Base-by-base conservation (phyloP, 2,329 filamentous ascomycete genomes). In the Aspergillus vadensis region DNA sequence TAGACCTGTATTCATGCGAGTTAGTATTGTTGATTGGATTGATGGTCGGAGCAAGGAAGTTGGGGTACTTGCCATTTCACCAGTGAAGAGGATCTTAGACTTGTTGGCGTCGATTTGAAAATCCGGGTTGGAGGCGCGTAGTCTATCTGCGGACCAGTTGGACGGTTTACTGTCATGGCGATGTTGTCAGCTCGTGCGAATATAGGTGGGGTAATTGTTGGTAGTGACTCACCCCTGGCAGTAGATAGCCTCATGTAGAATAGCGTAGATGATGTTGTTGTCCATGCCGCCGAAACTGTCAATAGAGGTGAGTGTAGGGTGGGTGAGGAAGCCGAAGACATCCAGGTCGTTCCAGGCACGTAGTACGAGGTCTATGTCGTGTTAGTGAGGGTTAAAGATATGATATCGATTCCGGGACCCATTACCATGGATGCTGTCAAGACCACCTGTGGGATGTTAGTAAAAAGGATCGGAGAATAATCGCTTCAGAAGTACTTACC, bases 171-270 rank as follows among this genome's bases (percentile, higher is more conserved):
- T 79, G 73, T 80, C 21, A 57, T 65, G 56, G 2, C 7, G 68
- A 58, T 30, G 23, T 19, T 50, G 10, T 5, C 27, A 53, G 25
- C 19, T 39, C 21, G 17, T 44, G n/a, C 2, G n/a, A 10, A 19
- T 50, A 23, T 17, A 0, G 2, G 23, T n/a, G 43, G 30, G n/a
- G 15, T 19, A 25, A 15, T 8, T 23, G 19, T 17, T 47, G 5
- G 17, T 30, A 4, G 47, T 27, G 30, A 23, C 58, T 63, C 81
- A 85, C 62, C 86, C 85, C 74, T 90, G 86, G 74, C 90, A 94
- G 80, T 97, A 98, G 67, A 93, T 89, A 7, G 91, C 83, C 76
- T 98, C 94, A 72, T 98, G 94, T 2, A 97, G 80, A 41, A 97
- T 81, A 23, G 91, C 89, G 73, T 97, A 98, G 62, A 97, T 86